phyloP scores from a whole-genome alignment of 2,329 filamentous ascomycete species.

The Dryadomyces quercus-mongolicae region DNA sequence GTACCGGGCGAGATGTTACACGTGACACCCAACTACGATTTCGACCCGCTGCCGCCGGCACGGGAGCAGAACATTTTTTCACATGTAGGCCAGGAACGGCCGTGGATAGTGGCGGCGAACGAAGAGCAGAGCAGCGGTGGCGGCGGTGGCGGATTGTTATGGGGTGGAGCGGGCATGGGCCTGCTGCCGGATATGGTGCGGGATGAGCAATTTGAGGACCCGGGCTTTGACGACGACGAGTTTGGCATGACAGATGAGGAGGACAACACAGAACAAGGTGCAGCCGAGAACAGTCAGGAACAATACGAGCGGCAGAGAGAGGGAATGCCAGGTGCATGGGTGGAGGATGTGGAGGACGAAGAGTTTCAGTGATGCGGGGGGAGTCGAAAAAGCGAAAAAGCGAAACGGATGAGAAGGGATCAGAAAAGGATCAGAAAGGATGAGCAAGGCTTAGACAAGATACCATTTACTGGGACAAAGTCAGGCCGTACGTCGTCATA shows the following conservation, averaged over 20 bases:
- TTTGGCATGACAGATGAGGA: not conserved
- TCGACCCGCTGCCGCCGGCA: slow-evolving; percentile 69
- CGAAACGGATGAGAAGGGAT: not conserved
- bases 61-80: slow-evolving; percentile 41
- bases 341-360: slow-evolving; percentile 7
- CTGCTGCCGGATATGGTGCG: not conserved
- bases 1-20: slow-evolving; percentile 55
- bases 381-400: not conserved
- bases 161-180: not conserved
- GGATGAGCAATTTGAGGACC: not conserved
- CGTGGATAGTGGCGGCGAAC: slow-evolving; percentile 24
- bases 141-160: not conserved
- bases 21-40: slow-evolving; percentile 56
- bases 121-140: slow-evolving; percentile 1
- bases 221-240: not conserved
- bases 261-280: not conserved
- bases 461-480: too few relatives aligned
- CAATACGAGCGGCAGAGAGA: not conserved
- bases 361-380: not conserved
- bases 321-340: slow-evolving; percentile 10
- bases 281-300: not conserved
- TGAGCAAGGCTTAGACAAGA: too few relatives aligned
- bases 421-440: too few relatives aligned
- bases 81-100: slow-evolving; percentile 26
- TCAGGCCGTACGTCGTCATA: too few relatives aligned